Conservation (phyloP, 345 rosid species). For the Pugionium cornutum region DNA sequence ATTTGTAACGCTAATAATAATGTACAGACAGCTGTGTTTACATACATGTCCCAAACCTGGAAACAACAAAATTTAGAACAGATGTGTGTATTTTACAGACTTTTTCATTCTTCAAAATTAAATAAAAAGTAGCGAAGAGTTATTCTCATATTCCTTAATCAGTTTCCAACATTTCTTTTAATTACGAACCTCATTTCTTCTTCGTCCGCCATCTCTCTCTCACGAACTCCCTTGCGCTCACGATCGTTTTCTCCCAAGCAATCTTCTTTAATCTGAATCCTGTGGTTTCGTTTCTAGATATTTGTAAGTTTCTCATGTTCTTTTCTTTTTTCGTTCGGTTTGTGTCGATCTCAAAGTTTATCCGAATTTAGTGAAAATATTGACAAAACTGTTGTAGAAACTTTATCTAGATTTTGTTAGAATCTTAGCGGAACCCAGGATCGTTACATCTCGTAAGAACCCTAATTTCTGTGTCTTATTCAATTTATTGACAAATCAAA, state of each 20-base stretch:
- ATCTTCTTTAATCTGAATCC: conserved; percentile 25
- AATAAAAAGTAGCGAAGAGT: conserved; percentile 12
- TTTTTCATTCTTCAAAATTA: not conserved
- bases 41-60: conserved; percentile 29
- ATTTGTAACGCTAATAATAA: not conserved
- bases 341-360: not conserved
- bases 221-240: not conserved
- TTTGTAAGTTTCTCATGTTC: conserved; percentile 17
- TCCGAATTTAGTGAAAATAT: not conserved
- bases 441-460: conserved; percentile 22
- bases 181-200: conserved; percentile 7
- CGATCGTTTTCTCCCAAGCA: conserved; percentile 16
- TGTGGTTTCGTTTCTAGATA: not conserved
- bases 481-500: not conserved
- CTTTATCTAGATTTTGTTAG: not conserved
- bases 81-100: conserved; percentile 2
- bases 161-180: not conserved
- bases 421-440: conserved; percentile 6
- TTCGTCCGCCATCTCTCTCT: conserved; percentile 12
- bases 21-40: not conserved
- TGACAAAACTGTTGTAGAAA: not conserved
- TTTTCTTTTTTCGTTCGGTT: not conserved
- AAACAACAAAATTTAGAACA: conserved; percentile 13
- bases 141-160: conserved; percentile 5
- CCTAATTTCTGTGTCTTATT: conserved; percentile 5